Conservation (phyloP, 306 rosid species). For the Oemleria cerasiformis region DNA sequence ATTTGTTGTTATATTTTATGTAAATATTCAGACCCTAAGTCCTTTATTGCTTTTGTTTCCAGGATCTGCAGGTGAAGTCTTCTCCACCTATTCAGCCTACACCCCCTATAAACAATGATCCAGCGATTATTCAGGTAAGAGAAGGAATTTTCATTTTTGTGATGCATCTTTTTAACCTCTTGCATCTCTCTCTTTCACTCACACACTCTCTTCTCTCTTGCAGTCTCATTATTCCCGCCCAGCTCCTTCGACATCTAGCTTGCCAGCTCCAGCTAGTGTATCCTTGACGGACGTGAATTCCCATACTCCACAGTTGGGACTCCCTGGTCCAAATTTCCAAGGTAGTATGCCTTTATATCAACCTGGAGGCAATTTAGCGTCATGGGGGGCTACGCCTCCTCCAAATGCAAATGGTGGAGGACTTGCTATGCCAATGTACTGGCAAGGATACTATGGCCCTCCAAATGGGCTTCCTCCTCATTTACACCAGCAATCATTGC, state of each 20-base stretch:
- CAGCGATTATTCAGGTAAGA: slow-evolving; percentile 82
- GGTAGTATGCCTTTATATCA: slow-evolving; percentile 78
- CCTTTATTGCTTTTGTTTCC: slow-evolving; percentile 23
- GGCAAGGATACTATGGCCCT: slow-evolving; percentile 96
- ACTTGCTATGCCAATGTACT: slow-evolving; percentile 85
- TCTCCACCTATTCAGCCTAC: slow-evolving; percentile 75
- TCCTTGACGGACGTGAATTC: slow-evolving; percentile 60
- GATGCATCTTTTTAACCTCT: background rate
- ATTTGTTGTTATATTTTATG: background rate
- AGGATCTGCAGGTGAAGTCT: slow-evolving; percentile 92
- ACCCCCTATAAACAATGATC: slow-evolving; percentile 65
- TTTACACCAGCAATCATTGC: slow-evolving; percentile 72
- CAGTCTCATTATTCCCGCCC: slow-evolving; percentile 86
- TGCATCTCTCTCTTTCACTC: slow-evolving; percentile 1
- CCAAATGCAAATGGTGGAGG: slow-evolving; percentile 73
- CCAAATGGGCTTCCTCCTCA: slow-evolving; percentile 80
- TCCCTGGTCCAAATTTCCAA: slow-evolving; percentile 67
- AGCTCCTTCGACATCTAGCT: slow-evolving; percentile 47
- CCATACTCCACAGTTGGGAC: slow-evolving; percentile 64
- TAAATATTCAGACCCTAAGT: background rate
- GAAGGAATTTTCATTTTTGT: background rate
- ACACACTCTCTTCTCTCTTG: slow-evolving; percentile 15
- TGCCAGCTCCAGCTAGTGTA: slow-evolving; percentile 67
- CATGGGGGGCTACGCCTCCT: slow-evolving; percentile 81
- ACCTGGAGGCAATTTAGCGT: slow-evolving; percentile 74